These are phyloP conservation scores for Leccinum boreale DNA, from an alignment of 768 basidiomycete species.

Conservation along the genomic window DNA sequence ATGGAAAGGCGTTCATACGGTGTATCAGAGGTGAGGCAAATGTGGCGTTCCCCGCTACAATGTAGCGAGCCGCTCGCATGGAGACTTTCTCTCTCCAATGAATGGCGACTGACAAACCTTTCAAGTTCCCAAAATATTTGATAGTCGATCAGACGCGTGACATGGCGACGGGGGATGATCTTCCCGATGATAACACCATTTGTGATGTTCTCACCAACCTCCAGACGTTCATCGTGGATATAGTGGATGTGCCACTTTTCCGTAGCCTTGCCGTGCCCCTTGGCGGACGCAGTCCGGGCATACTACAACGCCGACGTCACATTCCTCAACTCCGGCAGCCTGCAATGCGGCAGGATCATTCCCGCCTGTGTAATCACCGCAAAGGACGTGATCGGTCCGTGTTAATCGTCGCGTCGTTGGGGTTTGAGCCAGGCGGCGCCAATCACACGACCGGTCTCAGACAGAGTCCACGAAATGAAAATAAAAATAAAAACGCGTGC, in stretches of 20 bases:
- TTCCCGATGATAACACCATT: conserved; percentile 8
- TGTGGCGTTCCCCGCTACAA: conserved; percentile 1
- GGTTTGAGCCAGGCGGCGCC: neutral
- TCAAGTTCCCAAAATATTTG: neutral
- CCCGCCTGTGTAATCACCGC: conserved; percentile 1
- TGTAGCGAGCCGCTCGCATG: neutral
- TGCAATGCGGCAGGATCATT: conserved; percentile 8
- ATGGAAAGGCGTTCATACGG: neutral
- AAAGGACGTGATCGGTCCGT: conserved; percentile 15
- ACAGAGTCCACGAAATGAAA: neutral
- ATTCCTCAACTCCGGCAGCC: conserved; percentile 3
- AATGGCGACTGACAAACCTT: neutral
- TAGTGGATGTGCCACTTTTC: conserved; percentile 1
- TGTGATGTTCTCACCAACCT: neutral
- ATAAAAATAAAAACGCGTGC: neutral
- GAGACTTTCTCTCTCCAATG: neutral
- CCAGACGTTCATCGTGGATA: neutral
- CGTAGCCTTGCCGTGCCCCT: conserved; percentile 1
- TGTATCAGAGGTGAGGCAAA: neutral
- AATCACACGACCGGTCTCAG: too few relatives aligned
- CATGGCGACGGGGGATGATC: neutral
- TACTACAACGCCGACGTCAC: conserved; percentile 16
- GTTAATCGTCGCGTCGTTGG: neutral
- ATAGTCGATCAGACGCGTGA: conserved; percentile 7
- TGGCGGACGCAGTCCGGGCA: conserved; percentile 18